These are phyloP conservation scores for Fusarium poae DNA, from an alignment of 2,329 filamentous ascomycete genomes.

Conservation along the genomic window DNA sequence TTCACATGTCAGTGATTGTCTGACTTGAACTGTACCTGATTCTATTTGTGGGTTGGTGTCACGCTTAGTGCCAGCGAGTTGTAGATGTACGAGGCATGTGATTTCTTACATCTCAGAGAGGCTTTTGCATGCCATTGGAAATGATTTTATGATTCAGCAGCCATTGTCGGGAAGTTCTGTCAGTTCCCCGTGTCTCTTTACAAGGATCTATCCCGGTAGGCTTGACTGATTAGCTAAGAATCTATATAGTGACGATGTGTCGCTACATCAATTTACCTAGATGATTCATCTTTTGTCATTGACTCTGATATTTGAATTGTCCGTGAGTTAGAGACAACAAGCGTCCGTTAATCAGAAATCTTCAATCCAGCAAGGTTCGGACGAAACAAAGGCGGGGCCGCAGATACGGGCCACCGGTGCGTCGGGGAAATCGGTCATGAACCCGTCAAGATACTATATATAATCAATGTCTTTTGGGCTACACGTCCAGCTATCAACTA, in stretches of 20 bases:
- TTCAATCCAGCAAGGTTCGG: conserved; percentile 6
- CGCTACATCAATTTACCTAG: conserved; percentile 2
- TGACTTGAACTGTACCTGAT: conserved; percentile 29
- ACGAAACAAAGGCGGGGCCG: conserved; percentile 15
- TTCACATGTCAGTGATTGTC: conserved; percentile 42
- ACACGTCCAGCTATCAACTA: neutral
- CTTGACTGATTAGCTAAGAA: neutral
- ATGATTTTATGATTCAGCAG: conserved; percentile 9
- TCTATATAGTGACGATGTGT: conserved; percentile 7
- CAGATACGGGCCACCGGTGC: conserved; percentile 9
- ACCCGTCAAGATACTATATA: neutral
- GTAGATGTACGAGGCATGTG: conserved; percentile 25
- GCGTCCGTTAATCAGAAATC: neutral
- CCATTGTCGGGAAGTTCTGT: conserved; percentile 12
- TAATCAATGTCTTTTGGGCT: neutral
- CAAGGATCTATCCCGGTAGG: conserved; percentile 5
- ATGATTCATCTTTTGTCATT: neutral
- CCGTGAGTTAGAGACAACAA: conserved; percentile 9
- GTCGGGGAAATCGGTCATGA: conserved; percentile 11
- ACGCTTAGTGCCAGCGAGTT: conserved; percentile 14
- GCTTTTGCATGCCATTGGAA: conserved; percentile 26
- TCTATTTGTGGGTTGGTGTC: conserved; percentile 29
- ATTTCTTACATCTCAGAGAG: conserved; percentile 18
- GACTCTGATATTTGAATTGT: neutral
- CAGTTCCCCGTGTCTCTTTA: neutral